Conservation (phyloP, 176 grass and related monocot species). For the Musa schizocarpa region DNA sequence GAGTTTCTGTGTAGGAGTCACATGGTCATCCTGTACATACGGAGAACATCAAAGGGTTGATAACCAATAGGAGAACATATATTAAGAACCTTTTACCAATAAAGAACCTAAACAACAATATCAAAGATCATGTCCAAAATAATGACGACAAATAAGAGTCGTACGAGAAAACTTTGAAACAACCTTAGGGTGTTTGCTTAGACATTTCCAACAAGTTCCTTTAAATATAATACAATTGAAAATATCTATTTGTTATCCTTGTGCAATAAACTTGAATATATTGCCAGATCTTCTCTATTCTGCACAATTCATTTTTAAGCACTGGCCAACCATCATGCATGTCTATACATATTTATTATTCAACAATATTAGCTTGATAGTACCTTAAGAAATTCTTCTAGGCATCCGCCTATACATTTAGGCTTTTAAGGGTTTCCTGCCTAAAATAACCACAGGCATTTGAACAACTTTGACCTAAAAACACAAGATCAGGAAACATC, state of each 20-base stretch:
- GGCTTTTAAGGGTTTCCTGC: neutral
- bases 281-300: no score
- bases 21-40: conserved; percentile 73
- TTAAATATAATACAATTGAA: no score
- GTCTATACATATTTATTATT: conserved; percentile 5
- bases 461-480: neutral
- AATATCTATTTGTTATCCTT: no score
- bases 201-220: no score
- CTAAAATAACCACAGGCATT: no score
- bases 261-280: no score
- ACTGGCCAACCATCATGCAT: conserved; percentile 1
- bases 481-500: neutral
- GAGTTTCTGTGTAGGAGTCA: conserved; percentile 52
- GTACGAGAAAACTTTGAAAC: neutral
- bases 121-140: neutral
- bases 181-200: no score
- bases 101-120: neutral
- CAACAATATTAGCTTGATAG: neutral
- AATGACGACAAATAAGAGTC: neutral
- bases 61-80: neutral
- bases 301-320: neutral
- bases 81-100: neutral
- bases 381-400: neutral
- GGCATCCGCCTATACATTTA: neutral
- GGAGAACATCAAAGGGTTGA: neutral